Conservation (phyloP, 169 alveolate genomes). For the Eimeria nieschulzi region DNA sequence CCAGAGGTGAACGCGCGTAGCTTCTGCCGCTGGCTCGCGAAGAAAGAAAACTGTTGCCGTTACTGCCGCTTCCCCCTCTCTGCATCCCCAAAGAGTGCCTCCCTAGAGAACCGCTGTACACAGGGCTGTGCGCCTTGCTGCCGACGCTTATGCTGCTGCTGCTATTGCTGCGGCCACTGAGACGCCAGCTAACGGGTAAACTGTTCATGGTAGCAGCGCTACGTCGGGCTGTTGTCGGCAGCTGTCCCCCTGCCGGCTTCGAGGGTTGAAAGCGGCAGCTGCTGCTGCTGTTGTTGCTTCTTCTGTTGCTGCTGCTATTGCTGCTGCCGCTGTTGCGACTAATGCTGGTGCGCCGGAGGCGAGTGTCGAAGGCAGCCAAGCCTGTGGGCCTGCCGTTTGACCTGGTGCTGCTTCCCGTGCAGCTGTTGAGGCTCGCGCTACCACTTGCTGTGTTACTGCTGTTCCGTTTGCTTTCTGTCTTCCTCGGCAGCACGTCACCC, state of each 20-base stretch:
- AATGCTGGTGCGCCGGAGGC: background rate
- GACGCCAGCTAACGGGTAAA: background rate
- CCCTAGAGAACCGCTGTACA: no score
- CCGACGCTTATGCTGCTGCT: background rate
- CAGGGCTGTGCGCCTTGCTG: no score
- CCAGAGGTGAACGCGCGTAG: no score
- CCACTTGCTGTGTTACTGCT: background rate
- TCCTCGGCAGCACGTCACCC: no score
- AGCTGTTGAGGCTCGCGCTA: background rate
- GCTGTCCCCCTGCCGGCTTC: background rate
- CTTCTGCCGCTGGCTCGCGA: no score
- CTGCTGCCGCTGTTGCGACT: background rate
- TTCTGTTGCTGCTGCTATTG: background rate
- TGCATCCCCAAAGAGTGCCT: no score
- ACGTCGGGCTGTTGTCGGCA: background rate
- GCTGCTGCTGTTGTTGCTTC: background rate
- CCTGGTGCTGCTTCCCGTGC: background rate
- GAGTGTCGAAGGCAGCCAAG: background rate
- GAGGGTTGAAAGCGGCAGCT: background rate
- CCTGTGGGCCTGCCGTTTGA: background rate
- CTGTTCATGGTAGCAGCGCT: no score
- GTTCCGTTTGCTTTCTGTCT: no score
- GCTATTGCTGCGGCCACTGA: background rate
- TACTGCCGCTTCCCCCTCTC: no score
- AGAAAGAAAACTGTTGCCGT: no score